A percentile compares a stretch with the other conserved stretches of the same genome.
Evolutionary conservation across 2,329 filamentous ascomycete species (phyloP).

Genomic region (Beauveria pseudobassiana): DNA sequence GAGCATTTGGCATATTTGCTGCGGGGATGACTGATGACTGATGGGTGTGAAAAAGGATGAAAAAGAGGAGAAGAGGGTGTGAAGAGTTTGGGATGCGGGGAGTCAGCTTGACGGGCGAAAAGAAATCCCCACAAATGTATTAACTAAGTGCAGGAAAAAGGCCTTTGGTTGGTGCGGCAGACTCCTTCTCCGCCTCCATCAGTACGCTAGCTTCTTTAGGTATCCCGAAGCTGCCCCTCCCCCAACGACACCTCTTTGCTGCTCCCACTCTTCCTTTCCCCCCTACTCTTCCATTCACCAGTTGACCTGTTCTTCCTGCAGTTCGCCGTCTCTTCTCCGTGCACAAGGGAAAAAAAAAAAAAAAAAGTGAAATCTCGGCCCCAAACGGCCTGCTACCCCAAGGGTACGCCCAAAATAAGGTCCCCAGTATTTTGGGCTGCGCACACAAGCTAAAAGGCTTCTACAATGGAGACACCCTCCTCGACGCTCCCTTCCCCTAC

Average conservation of each 20-base stretch:
- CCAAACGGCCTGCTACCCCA: slow-evolving; percentile 7
- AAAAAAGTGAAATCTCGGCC: not conserved
- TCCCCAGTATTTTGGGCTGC: slow-evolving; percentile 3
- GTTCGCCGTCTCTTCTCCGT: not conserved
- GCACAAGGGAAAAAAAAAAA: not conserved
- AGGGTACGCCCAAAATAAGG: not conserved
- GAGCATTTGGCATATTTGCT: not conserved
- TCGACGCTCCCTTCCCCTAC: not conserved
- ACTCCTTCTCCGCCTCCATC: not conserved
- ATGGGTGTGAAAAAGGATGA: not conserved
- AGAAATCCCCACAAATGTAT: not conserved
- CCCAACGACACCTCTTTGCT: not conserved
- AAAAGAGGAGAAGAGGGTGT: not conserved
- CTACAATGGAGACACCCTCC: not conserved
- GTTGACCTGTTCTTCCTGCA: not conserved
- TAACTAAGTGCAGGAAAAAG: not conserved
- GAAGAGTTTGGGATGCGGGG: not conserved
- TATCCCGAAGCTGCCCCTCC: not conserved
- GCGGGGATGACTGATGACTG: not conserved
- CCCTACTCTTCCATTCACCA: not conserved
- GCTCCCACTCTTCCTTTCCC: not conserved
- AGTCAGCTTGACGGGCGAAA: not conserved
- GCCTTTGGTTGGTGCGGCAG: not conserved
- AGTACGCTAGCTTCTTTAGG: not conserved
- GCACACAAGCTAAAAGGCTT: slow-evolving; percentile 3